Conservation (phyloP, 176 grass and related monocot species). For the Oryza officinalis region DNA sequence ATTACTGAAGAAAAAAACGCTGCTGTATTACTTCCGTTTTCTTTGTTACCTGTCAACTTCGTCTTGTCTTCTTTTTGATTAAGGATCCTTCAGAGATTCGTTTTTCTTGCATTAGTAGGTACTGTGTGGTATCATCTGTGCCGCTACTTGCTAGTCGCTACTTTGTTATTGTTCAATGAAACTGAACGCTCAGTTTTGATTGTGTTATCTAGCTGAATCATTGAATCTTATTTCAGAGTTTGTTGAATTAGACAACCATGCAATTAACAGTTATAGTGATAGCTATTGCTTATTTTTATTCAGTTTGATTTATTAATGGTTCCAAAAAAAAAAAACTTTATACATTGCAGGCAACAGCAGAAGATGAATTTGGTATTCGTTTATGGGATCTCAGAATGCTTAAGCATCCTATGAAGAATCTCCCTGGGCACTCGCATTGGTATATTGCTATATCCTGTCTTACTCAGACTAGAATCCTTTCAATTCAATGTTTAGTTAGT, state of each 20-base stretch:
- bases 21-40: background rate
- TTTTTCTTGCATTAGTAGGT: slow-evolving; percentile 22
- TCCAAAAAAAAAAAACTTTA: background rate
- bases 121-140: slow-evolving; percentile 11
- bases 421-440: slow-evolving; percentile 94
- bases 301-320: slow-evolving; percentile 23
- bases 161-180: slow-evolving; percentile 1
- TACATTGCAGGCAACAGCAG: slow-evolving; percentile 77
- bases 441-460: slow-evolving; percentile 37
- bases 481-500: slow-evolving; percentile 15
- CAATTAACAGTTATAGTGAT: slow-evolving; percentile 12
- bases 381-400: slow-evolving; percentile 96
- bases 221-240: background rate
- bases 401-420: slow-evolving; percentile 84
- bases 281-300: slow-evolving; percentile 25
- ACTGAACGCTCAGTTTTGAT: slow-evolving; percentile 1
- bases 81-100: background rate
- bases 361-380: slow-evolving; percentile 90
- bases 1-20: background rate
- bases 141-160: background rate
- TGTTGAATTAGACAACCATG: background rate
- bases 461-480: slow-evolving; percentile 31
- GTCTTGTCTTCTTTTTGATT: slow-evolving; percentile 6
- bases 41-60: slow-evolving; percentile 25
- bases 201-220: background rate